These are phyloP conservation scores for Eucalyptus camaldulensis DNA, from an alignment of 345 rosid species.

Conservation along the genomic window DNA sequence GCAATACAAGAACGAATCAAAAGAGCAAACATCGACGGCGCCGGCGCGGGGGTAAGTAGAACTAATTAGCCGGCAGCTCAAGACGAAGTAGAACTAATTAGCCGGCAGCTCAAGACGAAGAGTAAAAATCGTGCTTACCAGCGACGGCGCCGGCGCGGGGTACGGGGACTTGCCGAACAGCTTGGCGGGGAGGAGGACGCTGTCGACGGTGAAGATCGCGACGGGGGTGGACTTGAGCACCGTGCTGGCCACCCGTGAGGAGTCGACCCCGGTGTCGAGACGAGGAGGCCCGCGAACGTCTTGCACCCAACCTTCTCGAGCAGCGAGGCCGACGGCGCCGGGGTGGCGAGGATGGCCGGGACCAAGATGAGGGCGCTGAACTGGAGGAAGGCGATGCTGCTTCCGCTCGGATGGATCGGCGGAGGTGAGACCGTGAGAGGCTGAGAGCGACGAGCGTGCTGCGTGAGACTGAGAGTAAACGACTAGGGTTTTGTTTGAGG, in stretches of 20 bases:
- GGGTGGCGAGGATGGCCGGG: slow-evolving; percentile 52
- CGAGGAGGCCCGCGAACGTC: slow-evolving; percentile 53
- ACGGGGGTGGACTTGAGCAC: slow-evolving; percentile 64
- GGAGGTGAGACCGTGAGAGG: too few relatives aligned
- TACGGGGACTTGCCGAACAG: slow-evolving; percentile 58
- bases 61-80: too few relatives aligned
- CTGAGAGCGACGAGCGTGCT: too few relatives aligned
- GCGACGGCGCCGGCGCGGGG: slow-evolving; percentile 50
- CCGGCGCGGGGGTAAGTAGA: too few relatives aligned
- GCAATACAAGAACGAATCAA: too few relatives aligned
- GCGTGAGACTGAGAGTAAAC: too few relatives aligned
- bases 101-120: too few relatives aligned
- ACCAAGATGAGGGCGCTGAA: slow-evolving; percentile 55
- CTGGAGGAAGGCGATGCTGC: slow-evolving; percentile 59
- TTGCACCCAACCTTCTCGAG: slow-evolving; percentile 86
- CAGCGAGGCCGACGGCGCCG: slow-evolving; percentile 49
- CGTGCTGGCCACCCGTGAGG: slow-evolving; percentile 65
- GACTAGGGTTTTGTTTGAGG: too few relatives aligned
- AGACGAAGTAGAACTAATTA: too few relatives aligned
- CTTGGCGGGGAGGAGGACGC: slow-evolving; percentile 55
- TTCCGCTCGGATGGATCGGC: too few relatives aligned
- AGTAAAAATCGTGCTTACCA: neutral
- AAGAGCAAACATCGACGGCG: too few relatives aligned
- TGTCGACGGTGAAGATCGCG: slow-evolving; percentile 69
- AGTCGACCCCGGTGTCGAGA: slow-evolving; percentile 56